Evolutionary conservation across 129 eudicot species (phyloP), one percentile per base, ranked within the genome.

Genomic region (Tagetes patula): DNA sequence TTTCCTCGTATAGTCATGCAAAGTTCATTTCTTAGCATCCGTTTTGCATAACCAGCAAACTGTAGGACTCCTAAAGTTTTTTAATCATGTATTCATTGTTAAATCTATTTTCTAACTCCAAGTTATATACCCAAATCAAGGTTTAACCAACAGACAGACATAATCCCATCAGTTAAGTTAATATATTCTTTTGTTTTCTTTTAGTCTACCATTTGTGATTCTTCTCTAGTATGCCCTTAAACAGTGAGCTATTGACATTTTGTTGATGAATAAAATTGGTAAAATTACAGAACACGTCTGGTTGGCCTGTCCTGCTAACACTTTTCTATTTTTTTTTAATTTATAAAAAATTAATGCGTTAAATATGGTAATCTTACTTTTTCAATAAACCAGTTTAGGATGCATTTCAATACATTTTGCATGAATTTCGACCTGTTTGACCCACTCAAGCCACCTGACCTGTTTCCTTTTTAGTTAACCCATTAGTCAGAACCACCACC

Each of bases 1-100:
- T 69, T 42, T 69, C 60, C 8, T 46, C n/a, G 27, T 0, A 20
- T 20, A 20, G 27, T 20, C 9, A 66, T 33, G 50, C 14, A 27
- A 43, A 66, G 2, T 41, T 65, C 14, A 5, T 7, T 66, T 66
- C 71, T 66, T 43, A 20, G 71, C 38, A 32, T 66, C 71, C 14
- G 71, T 65, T 66, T 60, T 41, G 39, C 13, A 69, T 69, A 52
- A 48, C 59, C 46, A 50, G n/a, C 32, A 38, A 14, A 60, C 53
- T 5, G 32, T 42, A 65, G 52, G 20, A 41, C 70, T 65, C 11
- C 14, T 65, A 42, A 27, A 41, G 53, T 41, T 65, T 65, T 37
- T 42, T 1, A 20, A 42, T 27, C 14, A 65, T 42, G 33, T 39
- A 3, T 65, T 65, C 38, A 32, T 65, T 65, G 46, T 65, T 12